These are phyloP conservation scores for Aquanectria penicillioides DNA, from an alignment of 2,329 filamentous ascomycete genomes.

Conservation along the genomic window DNA sequence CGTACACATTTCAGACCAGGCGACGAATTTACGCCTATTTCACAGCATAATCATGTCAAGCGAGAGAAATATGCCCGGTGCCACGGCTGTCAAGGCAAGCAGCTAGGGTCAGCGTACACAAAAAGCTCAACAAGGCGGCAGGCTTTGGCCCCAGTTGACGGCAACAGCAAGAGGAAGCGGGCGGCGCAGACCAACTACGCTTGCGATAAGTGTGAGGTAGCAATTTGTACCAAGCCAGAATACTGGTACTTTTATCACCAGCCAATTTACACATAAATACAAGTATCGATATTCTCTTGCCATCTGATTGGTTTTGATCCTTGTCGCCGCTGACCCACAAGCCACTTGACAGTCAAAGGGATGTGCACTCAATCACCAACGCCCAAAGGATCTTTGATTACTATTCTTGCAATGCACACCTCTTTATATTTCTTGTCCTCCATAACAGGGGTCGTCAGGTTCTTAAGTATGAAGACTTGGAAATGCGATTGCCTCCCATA, in stretches of 20 bases:
- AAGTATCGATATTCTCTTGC: too few species aligned
- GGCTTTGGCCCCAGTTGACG: neutral
- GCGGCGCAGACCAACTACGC: neutral
- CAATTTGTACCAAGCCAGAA: neutral
- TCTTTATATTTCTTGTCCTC: too few species aligned
- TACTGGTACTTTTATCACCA: neutral
- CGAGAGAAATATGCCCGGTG: neutral
- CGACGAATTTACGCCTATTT: neutral
- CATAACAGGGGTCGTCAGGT: too few species aligned
- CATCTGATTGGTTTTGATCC: too few species aligned
- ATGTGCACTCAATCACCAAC: too few species aligned
- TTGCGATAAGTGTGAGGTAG: neutral
- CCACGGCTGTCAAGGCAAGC: neutral
- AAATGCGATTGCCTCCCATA: too few species aligned
- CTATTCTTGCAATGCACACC: too few species aligned
- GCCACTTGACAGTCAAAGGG: too few species aligned
- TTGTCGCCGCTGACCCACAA: too few species aligned
- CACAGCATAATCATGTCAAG: conserved; percentile 1
- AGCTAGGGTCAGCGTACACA: neutral
- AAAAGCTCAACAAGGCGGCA: neutral
- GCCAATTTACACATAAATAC: too few species aligned
- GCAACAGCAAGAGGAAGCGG: neutral
- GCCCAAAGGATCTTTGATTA: too few species aligned
- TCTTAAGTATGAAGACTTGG: too few species aligned
- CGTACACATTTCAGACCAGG: neutral